Percentiles rank a stretch among this genome's conserved stretches.
Evolutionary conservation across 1,284 basidiomycete species (phyloP).

Genomic region (Ceratobasidium sp.): DNA sequence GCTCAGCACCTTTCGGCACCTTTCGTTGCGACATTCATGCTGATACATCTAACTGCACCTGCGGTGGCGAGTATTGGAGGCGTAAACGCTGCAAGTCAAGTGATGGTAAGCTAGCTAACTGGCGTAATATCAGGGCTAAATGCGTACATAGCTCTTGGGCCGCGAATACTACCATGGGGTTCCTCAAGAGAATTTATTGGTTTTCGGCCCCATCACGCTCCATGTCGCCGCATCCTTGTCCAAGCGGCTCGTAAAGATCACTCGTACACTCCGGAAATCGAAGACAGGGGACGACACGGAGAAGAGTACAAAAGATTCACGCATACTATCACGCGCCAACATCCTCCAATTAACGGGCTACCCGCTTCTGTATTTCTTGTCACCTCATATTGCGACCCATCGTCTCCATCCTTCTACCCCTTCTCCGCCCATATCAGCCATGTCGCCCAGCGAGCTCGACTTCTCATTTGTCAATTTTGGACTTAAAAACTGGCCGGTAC

Average conservation of each 20-base stretch:
- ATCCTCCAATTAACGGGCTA: conserved; percentile 72
- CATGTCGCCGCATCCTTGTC: conserved; percentile 69
- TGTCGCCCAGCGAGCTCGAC: conserved; percentile 79
- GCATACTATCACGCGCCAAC: conserved; percentile 55
- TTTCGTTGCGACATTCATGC: conserved; percentile 72
- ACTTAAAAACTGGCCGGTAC: conserved; percentile 69
- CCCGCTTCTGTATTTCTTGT: conserved; percentile 66
- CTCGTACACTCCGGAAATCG: background rate
- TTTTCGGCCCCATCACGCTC: conserved; percentile 70
- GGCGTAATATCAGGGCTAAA: background rate
- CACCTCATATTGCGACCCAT: conserved; percentile 74
- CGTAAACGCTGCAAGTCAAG: conserved; percentile 71
- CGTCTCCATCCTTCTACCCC: conserved; percentile 65
- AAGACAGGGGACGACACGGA: background rate
- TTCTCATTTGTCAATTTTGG: conserved; percentile 80
- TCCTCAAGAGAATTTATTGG: conserved; percentile 72
- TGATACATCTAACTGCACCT: conserved; percentile 79
- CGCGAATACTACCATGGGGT: conserved; percentile 82
- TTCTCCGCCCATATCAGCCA: conserved; percentile 64
- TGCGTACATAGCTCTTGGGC: conserved; percentile 70
- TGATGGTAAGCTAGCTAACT: conserved; percentile 66
- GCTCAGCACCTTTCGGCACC: conserved; percentile 70
- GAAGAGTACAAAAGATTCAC: conserved; percentile 44
- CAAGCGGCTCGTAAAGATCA: conserved; percentile 63
- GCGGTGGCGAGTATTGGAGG: conserved; percentile 75